Conservation (phyloP, 2,329 filamentous ascomycete species). For the Fusarium verrucosum region DNA sequence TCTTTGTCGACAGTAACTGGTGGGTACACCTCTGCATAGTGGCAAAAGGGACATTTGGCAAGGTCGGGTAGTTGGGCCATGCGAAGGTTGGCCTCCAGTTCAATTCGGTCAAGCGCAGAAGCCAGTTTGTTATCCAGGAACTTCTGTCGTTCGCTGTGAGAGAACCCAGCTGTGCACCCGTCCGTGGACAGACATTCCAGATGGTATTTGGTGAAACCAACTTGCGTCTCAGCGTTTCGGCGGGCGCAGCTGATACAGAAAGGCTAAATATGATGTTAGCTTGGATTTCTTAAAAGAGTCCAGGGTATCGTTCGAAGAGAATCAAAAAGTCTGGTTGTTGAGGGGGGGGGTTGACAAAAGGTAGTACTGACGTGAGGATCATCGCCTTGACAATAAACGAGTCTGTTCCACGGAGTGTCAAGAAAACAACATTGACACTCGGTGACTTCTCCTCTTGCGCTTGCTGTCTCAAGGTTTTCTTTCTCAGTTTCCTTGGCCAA, state of each 20-base stretch:
- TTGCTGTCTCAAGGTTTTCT: constrained; percentile 54
- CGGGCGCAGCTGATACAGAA: constrained; percentile 77
- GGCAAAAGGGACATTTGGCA: constrained; percentile 82
- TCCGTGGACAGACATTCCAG: constrained; percentile 76
- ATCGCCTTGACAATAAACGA: constrained; percentile 72
- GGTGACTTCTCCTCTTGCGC: constrained; percentile 60
- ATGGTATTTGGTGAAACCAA: constrained; percentile 75
- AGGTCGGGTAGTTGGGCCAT: constrained; percentile 76
- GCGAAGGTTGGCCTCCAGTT: constrained; percentile 75
- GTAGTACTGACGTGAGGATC: constrained; percentile 57
- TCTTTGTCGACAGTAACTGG: constrained; percentile 74
- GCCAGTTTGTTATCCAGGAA: constrained; percentile 68
- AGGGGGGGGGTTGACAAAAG: neutral
- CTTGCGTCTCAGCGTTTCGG: constrained; percentile 70
- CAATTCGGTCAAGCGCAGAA: constrained; percentile 72
- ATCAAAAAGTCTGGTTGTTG: neutral
- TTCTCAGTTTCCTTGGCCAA: constrained; percentile 45
- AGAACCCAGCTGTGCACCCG: constrained; percentile 71
- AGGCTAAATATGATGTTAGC: constrained; percentile 50
- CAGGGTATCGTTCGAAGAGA: too few species aligned
- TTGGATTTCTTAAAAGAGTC: neutral
- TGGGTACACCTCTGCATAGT: constrained; percentile 78
- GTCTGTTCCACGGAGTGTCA: constrained; percentile 71
- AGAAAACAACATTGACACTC: constrained; percentile 81
- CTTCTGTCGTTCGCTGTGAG: constrained; percentile 60